Conservation (phyloP, 108 stramenopile species). For the Pinguiococcus pyrenoidosus region DNA sequence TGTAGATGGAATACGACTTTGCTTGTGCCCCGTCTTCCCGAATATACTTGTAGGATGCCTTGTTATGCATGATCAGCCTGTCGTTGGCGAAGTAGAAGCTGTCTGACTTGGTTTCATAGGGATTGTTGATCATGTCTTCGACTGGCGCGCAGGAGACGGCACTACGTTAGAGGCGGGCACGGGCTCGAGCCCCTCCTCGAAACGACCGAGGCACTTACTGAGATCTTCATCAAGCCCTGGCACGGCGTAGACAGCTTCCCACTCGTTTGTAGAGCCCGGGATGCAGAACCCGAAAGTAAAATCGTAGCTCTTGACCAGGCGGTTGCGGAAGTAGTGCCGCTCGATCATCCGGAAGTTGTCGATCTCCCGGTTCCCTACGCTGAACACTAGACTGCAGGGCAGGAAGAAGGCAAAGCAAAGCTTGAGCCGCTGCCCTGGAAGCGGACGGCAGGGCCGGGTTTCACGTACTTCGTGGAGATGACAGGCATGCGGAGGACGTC, state of each 20-base stretch:
- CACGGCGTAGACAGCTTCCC: conserved; percentile 56
- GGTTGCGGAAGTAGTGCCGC: conserved; percentile 54
- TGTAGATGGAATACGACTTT: too few species aligned
- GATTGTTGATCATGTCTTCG: conserved; percentile 52
- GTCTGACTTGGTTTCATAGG: conserved; percentile 51
- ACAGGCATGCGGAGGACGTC: conserved; percentile 51
- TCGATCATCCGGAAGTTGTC: conserved; percentile 60
- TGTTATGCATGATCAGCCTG: conserved; percentile 60
- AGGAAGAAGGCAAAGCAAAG: background rate
- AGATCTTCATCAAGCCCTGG: conserved; percentile 50
- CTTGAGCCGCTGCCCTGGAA: background rate
- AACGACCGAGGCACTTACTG: too few species aligned
- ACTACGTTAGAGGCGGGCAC: too few species aligned
- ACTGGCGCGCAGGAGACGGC: too few species aligned
- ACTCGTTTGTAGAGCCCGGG: conserved; percentile 53
- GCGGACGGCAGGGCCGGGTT: too few species aligned
- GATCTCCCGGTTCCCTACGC: conserved; percentile 44
- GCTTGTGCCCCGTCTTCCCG: conserved; percentile 36
- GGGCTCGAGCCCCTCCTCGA: too few species aligned
- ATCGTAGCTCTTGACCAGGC: conserved; percentile 44
- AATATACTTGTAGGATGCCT: conserved; percentile 52
- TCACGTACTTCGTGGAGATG: conserved; percentile 36
- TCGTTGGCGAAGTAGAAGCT: conserved; percentile 59
- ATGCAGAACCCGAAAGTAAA: conserved; percentile 63
- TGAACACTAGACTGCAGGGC: conserved; percentile 43